Evolutionary conservation across 2,329 filamentous ascomycete species (phyloP).

Genomic region (Talaromyces sp.): DNA sequence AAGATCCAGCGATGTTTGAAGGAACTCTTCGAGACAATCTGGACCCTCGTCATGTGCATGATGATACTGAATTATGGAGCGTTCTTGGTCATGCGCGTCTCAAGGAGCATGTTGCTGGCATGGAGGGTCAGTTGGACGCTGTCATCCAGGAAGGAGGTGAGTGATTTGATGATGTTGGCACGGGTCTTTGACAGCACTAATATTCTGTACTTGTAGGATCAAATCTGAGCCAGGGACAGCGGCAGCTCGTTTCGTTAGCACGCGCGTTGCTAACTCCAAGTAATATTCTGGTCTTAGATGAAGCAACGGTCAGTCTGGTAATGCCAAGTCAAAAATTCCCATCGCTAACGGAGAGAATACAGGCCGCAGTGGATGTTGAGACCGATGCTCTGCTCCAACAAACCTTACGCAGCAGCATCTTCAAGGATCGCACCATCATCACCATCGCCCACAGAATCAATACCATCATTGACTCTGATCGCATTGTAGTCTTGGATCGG

Average conservation of each 20-base stretch:
- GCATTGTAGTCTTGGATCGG: conserved; percentile 88
- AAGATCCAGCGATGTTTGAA: conserved; percentile 94
- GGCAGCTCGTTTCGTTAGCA: conserved; percentile 88
- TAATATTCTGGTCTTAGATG: conserved; percentile 94
- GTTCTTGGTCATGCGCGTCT: conserved; percentile 90
- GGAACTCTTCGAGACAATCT: conserved; percentile 91
- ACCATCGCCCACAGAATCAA: conserved; percentile 98
- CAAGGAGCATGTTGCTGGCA: conserved; percentile 79
- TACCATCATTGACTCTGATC: conserved; percentile 84
- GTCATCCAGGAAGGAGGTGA: conserved; percentile 89
- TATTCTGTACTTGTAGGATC: conserved; percentile 58
- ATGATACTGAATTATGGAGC: conserved; percentile 96
- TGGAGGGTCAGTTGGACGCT: conserved; percentile 88
- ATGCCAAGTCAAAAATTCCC: not conserved
- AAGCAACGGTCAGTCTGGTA: conserved; percentile 68
- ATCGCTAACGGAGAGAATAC: conserved; percentile 14
- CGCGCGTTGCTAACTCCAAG: conserved; percentile 90
- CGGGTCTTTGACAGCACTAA: not conserved
- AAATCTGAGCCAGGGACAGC: conserved; percentile 91
- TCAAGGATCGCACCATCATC: conserved; percentile 91
- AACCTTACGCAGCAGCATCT: conserved; percentile 62
- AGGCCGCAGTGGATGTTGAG: conserved; percentile 67
- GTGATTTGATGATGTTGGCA: conserved; percentile 35
- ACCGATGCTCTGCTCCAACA: conserved; percentile 63
- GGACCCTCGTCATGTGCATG: conserved; percentile 89